phyloP scores from a whole-genome alignment of 352 stramenopile genomes.

The Pythium monospermum region DNA sequence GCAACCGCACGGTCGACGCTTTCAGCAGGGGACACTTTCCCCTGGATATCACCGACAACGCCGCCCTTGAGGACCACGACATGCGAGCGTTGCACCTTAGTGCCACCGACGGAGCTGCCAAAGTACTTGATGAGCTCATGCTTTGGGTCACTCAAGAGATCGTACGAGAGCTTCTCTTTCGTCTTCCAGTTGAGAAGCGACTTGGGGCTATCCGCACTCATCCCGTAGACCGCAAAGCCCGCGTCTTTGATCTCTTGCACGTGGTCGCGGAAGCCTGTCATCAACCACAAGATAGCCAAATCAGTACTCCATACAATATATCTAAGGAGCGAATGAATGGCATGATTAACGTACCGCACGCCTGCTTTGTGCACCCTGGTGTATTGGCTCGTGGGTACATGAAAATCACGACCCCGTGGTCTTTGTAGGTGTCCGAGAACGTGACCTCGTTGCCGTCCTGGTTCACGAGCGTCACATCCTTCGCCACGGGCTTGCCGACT shows the following conservation, averaged over 20 bases:
- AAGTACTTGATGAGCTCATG: conserved; percentile 86
- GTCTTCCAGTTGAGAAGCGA: conserved; percentile 70
- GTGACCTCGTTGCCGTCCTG: conserved; percentile 56
- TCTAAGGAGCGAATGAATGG: conserved; percentile 4
- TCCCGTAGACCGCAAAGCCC: conserved; percentile 73
- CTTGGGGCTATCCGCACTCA: conserved; percentile 75
- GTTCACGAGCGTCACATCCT: conserved; percentile 68
- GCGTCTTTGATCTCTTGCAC: conserved; percentile 77
- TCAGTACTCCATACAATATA: background rate
- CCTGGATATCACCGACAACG: conserved; percentile 73
- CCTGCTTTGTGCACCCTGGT: conserved; percentile 84
- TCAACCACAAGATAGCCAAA: background rate
- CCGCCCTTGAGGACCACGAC: conserved; percentile 77
- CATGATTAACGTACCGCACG: conserved; percentile 56
- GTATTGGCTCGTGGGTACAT: conserved; percentile 88
- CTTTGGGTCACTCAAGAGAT: conserved; percentile 77
- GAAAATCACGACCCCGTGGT: conserved; percentile 82
- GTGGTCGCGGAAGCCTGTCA: conserved; percentile 79
- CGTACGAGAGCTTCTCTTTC: conserved; percentile 73
- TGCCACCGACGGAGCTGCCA: conserved; percentile 70
- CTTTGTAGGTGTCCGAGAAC: conserved; percentile 68
- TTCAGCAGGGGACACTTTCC: conserved; percentile 66
- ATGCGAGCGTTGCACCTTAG: conserved; percentile 82
- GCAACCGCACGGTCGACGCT: conserved; percentile 69
- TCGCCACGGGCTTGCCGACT: conserved; percentile 44